phyloP scores from a whole-genome alignment of 2,329 filamentous ascomycete genomes.

The Amylocarpus encephaloides region DNA sequence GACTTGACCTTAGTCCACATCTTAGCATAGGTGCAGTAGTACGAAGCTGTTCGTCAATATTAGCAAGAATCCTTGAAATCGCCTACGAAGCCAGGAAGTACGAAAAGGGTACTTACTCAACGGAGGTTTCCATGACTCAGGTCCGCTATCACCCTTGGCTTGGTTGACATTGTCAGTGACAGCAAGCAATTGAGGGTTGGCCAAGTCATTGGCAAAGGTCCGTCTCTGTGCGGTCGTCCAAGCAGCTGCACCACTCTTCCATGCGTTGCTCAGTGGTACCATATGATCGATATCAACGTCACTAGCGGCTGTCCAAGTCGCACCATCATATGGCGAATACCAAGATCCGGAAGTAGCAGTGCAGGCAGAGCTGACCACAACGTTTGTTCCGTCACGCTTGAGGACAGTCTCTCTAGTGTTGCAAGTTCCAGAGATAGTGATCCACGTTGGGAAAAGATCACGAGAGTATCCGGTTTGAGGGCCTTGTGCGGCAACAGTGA shows the following conservation, averaged over 20 bases:
- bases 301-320: conserved; percentile 57
- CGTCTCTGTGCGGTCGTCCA: conserved; percentile 66
- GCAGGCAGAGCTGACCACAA: conserved; percentile 55
- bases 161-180: conserved; percentile 74
- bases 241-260: conserved; percentile 66
- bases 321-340: conserved; percentile 68
- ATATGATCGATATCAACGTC: conserved; percentile 81
- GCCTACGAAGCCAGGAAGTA: neutral
- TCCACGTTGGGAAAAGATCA: conserved; percentile 66
- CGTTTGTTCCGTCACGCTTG: conserved; percentile 62
- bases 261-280: conserved; percentile 74
- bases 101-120: conserved; percentile 38
- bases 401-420: conserved; percentile 69
- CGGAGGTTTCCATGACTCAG: conserved; percentile 71
- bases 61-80: neutral
- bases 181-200: conserved; percentile 68
- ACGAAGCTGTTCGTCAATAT: conserved; percentile 38
- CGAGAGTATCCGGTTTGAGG: conserved; percentile 56
- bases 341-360: conserved; percentile 60
- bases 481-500: conserved; percentile 52
- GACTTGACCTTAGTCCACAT: conserved; percentile 74
- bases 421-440: conserved; percentile 57
- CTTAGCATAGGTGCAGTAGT: conserved; percentile 72
- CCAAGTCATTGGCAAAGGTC: conserved; percentile 71
- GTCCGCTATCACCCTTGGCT: conserved; percentile 64